phyloP scores from a whole-genome alignment of 345 rosid genomes.

The Citrus sp. region DNA sequence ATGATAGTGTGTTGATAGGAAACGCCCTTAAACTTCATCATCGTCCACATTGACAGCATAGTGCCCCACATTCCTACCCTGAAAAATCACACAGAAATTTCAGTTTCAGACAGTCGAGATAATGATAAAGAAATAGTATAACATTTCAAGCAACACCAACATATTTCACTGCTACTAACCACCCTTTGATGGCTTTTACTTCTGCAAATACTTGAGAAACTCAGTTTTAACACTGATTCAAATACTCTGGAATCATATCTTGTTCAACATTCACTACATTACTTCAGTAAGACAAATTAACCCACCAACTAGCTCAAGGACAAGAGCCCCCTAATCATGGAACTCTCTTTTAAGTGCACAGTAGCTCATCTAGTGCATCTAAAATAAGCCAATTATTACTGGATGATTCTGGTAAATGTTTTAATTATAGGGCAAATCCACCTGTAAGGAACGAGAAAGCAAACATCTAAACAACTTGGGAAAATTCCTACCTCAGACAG shows the following conservation, averaged over 20 bases:
- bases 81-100: conserved; percentile 7
- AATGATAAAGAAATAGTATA: background rate
- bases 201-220: background rate
- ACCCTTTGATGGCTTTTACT: background rate
- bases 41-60: conserved; percentile 32
- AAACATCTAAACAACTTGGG: background rate
- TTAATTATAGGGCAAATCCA: background rate
- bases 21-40: conserved; percentile 20
- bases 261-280: too few species aligned
- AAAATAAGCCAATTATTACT: background rate
- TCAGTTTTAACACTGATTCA: too few species aligned
- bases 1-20: background rate
- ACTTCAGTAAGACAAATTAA: too few species aligned
- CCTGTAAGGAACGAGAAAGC: background rate
- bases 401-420: background rate
- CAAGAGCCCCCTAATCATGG: background rate
- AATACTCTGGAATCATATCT: too few species aligned
- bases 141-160: background rate
- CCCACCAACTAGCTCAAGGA: background rate
- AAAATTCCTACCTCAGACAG: conserved; percentile 49
- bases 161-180: too few species aligned
- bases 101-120: background rate
- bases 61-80: conserved; percentile 56
- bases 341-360: background rate
- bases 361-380: background rate